Base-by-base conservation (phyloP, 768 basidiomycete genomes). In the Termitomyces sp. region DNA sequence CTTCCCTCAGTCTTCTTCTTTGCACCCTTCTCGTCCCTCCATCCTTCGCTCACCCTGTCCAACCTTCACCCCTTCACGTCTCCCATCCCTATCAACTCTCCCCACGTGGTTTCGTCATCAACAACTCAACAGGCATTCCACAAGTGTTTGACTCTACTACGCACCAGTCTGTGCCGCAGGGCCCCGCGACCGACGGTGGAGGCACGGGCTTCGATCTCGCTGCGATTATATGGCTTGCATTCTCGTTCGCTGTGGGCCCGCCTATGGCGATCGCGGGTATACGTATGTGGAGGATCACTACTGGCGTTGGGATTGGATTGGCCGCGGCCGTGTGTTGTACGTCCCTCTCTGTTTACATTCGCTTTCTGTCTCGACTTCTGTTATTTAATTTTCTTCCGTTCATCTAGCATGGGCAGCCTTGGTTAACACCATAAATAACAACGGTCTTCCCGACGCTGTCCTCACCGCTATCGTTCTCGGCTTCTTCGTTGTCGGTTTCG, bases 331-430 rank as follows among this genome's bases (percentile, higher is more conserved):
- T 85, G 6, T 75, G 75, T 53, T 69, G 79, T 83, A 64, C 58
- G 78, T 59, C 12, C 20, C 6, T 51, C 34, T 15, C 61, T n/a
- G 3, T 45, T 29, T 26, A 44, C 15, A 28, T 12, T 6, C 8
- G 13, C 7, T 12, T 51, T 36, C 22, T 22, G 24, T 5, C 48
- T 49, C 7, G 20, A 13, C 16, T 2, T 16, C 2, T 1, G 10
- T 36, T 13, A 33, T n/a, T 44, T 2, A 29, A 13, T 41, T 8
- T 20, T 28, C 13, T 16, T 50, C 2, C 1, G 8, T 20, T 1
- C 16, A 31, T 50, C 9, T 59, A 85, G 85, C 81, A 5, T 88
- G 86, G 86, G 76, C 82, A 7, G 81, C 85, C 12, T 72, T 88
- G 49, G 72, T 83, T 56, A 88, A 85, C 67, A 77, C 82, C 1